phyloP scores from a whole-genome alignment of 1,139 yeast species.

The Blastobotrys serpentis region DNA sequence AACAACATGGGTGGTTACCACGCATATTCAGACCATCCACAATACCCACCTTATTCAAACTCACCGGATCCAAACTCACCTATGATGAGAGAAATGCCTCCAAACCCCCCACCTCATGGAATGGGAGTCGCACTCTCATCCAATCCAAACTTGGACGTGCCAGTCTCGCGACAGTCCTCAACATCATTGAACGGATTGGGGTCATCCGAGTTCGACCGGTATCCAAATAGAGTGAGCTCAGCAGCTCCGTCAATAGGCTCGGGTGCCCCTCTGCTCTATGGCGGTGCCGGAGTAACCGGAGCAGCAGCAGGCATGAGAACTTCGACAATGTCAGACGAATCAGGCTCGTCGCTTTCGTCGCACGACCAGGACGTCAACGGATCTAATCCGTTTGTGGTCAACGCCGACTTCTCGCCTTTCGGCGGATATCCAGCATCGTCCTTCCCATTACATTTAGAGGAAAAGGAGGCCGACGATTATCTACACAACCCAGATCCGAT shows the following conservation, averaged over 20 bases:
- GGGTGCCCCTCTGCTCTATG: constrained; percentile 25
- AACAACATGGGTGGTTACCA: too few relatives aligned
- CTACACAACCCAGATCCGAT: constrained; percentile 92
- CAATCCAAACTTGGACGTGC: constrained; percentile 16
- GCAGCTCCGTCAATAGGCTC: constrained; percentile 33
- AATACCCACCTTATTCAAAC: constrained; percentile 16
- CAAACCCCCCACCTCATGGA: constrained; percentile 12
- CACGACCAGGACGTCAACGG: constrained; percentile 22
- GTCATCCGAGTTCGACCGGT: constrained; percentile 39
- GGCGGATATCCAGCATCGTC: constrained; percentile 92
- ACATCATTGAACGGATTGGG: constrained; percentile 29
- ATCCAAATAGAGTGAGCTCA: constrained; percentile 39
- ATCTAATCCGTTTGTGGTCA: constrained; percentile 37
- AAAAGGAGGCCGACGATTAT: constrained; percentile 89
- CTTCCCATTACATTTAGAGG: constrained; percentile 82
- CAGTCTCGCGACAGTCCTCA: constrained; percentile 28
- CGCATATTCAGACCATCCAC: constrained; percentile 10
- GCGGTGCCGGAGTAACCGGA: constrained; percentile 13
- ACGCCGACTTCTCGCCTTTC: constrained; percentile 65
- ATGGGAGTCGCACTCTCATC: background rate
- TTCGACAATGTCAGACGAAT: constrained; percentile 31
- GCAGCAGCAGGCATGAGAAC: constrained; percentile 10
- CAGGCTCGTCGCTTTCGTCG: constrained; percentile 31
- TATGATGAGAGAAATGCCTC: constrained; percentile 16
- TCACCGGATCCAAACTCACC: constrained; percentile 14